Base-by-base conservation (phyloP, 1,284 basidiomycete species). In the Ustilago cynodontis region DNA sequence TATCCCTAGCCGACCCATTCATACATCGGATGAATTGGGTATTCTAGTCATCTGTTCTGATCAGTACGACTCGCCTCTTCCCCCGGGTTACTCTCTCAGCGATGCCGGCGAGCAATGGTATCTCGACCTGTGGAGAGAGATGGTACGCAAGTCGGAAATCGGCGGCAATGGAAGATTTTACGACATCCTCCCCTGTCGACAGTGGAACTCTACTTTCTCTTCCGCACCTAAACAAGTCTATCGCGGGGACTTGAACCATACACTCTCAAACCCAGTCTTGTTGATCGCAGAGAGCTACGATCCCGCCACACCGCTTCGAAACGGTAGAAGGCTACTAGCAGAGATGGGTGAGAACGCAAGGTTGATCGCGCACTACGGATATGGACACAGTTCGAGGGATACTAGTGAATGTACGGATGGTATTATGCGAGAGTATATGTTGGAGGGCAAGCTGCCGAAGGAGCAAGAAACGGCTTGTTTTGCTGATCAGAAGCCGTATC, bases 281-380 rank as follows among this genome's bases (percentile, higher is more conserved):
- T 64, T 78, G 11, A 59, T 78, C 31, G 71, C 71, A 0, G 64
- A 75, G 60, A 57, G 54, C 2, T 78, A 75, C 58, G 76, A 78
- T 37, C 76, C 72, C 0, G 76, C 76, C 0, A 78, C 76, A n/a
- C 76, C 76, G 10, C 59, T 78, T 3, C 55, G 68, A 5, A 71
- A 70, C 16, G 76, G 67, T 0, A 22, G 68, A 5, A 31, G 76
- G 26, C 33, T 78, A 33, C 29, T 60, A 7, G 20, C 14, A 0
- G 76, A 73, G 31, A 71, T 78, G 71, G 76, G 71, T 1, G n/a
- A 52, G 0, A 78, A 78, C 29, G 67, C 76, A 2, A 54, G 71
- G 22, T n/a, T 78, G 24, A 33, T 71, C 3, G 65, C 60, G 22
- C 57, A 71, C 22, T 57, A 78, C 33, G 71, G 71, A 2, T 78